phyloP scores from a whole-genome alignment of 345 rosid genomes.

The Carallia brachiata region DNA sequence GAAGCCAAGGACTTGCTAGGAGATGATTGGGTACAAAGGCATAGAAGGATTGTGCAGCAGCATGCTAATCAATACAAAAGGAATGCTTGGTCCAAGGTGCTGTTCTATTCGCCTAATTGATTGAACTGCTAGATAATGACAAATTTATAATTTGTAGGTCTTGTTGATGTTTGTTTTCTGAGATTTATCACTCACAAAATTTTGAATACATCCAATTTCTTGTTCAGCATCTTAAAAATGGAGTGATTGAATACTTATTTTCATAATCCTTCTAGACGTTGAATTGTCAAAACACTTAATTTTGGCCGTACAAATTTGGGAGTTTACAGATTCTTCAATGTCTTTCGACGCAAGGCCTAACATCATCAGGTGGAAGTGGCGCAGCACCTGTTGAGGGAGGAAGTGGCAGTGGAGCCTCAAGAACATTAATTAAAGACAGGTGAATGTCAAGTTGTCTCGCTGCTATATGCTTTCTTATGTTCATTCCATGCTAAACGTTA shows the following conservation, averaged over 20 bases:
- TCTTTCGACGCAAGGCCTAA: conserved; percentile 80
- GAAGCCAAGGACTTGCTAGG: conserved; percentile 98
- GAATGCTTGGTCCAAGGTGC: conserved; percentile 88
- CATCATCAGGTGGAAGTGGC: conserved; percentile 93
- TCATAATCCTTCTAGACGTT: background rate
- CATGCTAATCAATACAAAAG: conserved; percentile 96
- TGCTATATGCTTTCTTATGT: background rate
- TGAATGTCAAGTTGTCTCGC: conserved; percentile 12
- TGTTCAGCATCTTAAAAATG: no score
- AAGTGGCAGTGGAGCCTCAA: conserved; percentile 86
- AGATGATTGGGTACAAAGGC: conserved; percentile 98
- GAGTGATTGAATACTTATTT: background rate
- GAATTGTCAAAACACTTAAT: background rate
- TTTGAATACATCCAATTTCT: conserved; percentile 46
- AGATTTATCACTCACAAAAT: conserved; percentile 34
- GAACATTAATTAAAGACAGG: conserved; percentile 90
- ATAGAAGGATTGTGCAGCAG: conserved; percentile 94
- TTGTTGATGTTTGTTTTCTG: conserved; percentile 4
- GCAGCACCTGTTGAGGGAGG: conserved; percentile 64
- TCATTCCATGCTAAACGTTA: background rate
- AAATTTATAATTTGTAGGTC: background rate
- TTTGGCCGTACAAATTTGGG: conserved; percentile 3
- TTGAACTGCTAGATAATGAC: background rate
- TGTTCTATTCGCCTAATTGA: conserved; percentile 8
- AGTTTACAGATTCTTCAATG: conserved; percentile 68